Base-by-base conservation (phyloP, 164 flowering plant genomes). In the Litsea cubeba region DNA sequence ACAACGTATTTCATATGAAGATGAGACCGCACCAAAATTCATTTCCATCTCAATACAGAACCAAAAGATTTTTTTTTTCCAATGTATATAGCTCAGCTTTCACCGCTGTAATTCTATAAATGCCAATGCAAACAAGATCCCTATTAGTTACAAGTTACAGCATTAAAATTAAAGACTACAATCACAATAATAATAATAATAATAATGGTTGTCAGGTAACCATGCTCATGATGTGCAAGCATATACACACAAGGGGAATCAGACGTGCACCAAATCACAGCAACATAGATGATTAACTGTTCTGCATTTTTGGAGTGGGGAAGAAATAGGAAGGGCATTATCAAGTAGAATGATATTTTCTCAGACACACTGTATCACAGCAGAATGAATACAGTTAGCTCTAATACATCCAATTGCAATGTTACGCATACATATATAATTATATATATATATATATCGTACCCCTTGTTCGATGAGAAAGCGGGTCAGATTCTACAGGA, bases 1-100 rank as follows among this genome's bases (percentile, higher is more conserved):
- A 72, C 71, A 81, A 28, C 75, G 28, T 60, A 82, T 65, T 67
- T 84, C 88, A 24, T 76, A 78, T 71, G 84, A 75, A 1, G 85
- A 77, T 23, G 78, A 79, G 60, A 77, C 80, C 68, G 80, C 73
- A 62, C 76, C 54, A 64, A 76, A 67, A 69, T 51, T 82, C 88
- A 85, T 85, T 68, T 79, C 72, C 64, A 62, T 54, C 64, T 75
- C 50, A 25, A 76, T 5, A 23, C 25, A 23, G 14, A 71, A 58
- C 51, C 24, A 76, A 71, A 30, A 30, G 5, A 30, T 30, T 3
- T 30, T 30, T 30, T 30, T 30, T 50, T 26, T 12, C 50, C 71
- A 65, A 32, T 12, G 72, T 62, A 23, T 49, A 22, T 25, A 49
- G 25, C 68, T 71, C 54, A 32, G 50, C 66, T 64, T 70, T 75